These are phyloP conservation scores for Cyanodermella asteris DNA, from an alignment of 2,329 filamentous ascomycete species.

Conservation along the genomic window DNA sequence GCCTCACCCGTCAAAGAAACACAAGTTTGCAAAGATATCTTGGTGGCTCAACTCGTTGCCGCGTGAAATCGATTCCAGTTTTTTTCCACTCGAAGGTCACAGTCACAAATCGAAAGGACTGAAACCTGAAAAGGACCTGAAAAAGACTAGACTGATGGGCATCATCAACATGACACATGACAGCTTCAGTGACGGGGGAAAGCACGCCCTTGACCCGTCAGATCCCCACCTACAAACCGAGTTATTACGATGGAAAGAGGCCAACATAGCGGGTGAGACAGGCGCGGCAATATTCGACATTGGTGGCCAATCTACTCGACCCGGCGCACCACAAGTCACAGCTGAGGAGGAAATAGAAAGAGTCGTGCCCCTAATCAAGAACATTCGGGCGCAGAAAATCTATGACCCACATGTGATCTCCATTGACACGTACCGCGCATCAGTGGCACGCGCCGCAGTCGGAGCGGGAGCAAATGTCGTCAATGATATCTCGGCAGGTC, in stretches of 20 bases:
- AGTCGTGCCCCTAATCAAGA: conserved; percentile 54
- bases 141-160: too few relatives aligned
- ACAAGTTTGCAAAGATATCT: too few relatives aligned
- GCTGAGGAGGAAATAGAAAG: conserved; percentile 54
- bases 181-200: conserved; percentile 84
- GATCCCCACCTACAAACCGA: conserved; percentile 35
- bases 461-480: conserved; percentile 70
- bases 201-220: conserved; percentile 28
- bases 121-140: too few relatives aligned
- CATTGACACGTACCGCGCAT: conserved; percentile 78
- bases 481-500: conserved; percentile 79
- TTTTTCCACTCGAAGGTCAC: too few relatives aligned
- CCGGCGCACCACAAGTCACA: conserved; percentile 45
- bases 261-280: conserved; percentile 17
- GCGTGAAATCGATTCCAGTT: too few relatives aligned
- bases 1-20: too few relatives aligned
- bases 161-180: conserved; percentile 90
- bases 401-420: conserved; percentile 49
- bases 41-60: too few relatives aligned
- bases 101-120: conserved; percentile 16
- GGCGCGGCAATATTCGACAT: conserved; percentile 78
- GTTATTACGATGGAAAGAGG: too few relatives aligned
- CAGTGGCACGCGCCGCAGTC: conserved; percentile 57
- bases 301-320: conserved; percentile 81
- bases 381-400: conserved; percentile 46